phyloP scores from a whole-genome alignment of 768 basidiomycete genomes.

The Podaxis rugospora region DNA sequence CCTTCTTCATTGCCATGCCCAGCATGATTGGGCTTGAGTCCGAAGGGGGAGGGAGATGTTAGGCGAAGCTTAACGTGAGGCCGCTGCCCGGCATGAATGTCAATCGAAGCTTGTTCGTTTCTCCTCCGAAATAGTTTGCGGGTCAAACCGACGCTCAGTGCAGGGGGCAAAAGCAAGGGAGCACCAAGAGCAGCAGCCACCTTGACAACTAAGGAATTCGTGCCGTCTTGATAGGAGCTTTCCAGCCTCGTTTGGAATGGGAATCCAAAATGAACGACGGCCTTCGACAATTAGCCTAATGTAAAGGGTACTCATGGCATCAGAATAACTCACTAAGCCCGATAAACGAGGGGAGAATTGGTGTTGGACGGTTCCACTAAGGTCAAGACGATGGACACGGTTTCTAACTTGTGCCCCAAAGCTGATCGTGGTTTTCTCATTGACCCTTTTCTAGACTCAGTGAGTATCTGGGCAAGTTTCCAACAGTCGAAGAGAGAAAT shows the following conservation, averaged over 20 bases:
- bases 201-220: constrained; percentile 39
- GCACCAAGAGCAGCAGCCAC: constrained; percentile 30
- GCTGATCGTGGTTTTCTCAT: constrained; percentile 37
- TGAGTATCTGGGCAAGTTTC: background rate
- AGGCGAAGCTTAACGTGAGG: constrained; percentile 27
- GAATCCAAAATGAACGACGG: constrained; percentile 34
- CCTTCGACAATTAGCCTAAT: constrained; percentile 21
- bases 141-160: constrained; percentile 36
- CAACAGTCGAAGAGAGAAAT: background rate
- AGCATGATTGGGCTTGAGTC: constrained; percentile 40
- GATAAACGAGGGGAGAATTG: constrained; percentile 66
- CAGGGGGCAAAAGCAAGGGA: constrained; percentile 26
- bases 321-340: constrained; percentile 34
- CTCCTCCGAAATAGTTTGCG: constrained; percentile 50
- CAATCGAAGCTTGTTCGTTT: constrained; percentile 38
- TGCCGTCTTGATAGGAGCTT: constrained; percentile 44
- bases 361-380: constrained; percentile 71
- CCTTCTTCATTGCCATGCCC: constrained; percentile 44
- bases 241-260: constrained; percentile 38
- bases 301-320: background rate
- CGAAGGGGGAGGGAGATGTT: constrained; percentile 48
- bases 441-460: constrained; percentile 39
- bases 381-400: constrained; percentile 28
- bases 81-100: constrained; percentile 25
- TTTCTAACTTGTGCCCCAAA: constrained; percentile 26